Conservation (phyloP, 2,329 filamentous ascomycete species). For the Fusarium mundagurra region DNA sequence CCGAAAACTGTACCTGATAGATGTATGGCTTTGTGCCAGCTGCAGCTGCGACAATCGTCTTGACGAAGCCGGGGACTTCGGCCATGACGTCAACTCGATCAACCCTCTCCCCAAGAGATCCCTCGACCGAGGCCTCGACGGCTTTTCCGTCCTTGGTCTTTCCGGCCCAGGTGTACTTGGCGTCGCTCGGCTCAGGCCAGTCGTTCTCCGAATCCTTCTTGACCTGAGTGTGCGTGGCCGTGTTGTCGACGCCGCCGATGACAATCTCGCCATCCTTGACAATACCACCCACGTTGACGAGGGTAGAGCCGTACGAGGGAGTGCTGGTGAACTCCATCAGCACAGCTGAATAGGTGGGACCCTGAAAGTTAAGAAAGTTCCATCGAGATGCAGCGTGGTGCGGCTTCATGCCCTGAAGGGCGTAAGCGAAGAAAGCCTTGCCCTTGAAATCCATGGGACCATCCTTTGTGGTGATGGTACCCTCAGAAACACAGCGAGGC, state of each 20-base stretch:
- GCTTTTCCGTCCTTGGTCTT: slow-evolving; percentile 79
- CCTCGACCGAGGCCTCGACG: slow-evolving; percentile 75
- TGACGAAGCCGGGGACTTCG: slow-evolving; percentile 94
- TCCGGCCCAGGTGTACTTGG: slow-evolving; percentile 82
- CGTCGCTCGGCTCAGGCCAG: slow-evolving; percentile 86
- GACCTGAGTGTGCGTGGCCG: slow-evolving; percentile 73
- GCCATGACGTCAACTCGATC: slow-evolving; percentile 94
- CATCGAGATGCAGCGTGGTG: slow-evolving; percentile 92
- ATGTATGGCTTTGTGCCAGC: slow-evolving; percentile 97
- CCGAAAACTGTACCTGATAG: slow-evolving; percentile 76
- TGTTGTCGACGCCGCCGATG: slow-evolving; percentile 72
- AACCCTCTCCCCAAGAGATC: slow-evolving; percentile 71
- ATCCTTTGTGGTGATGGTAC: slow-evolving; percentile 83
- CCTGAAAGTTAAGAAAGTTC: slow-evolving; percentile 95
- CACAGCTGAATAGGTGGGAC: slow-evolving; percentile 84
- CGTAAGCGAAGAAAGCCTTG: slow-evolving; percentile 81
- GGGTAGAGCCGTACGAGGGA: slow-evolving; percentile 86
- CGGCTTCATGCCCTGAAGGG: slow-evolving; percentile 98
- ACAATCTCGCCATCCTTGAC: slow-evolving; percentile 84
- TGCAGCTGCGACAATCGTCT: slow-evolving; percentile 88
- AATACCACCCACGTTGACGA: slow-evolving; percentile 84
- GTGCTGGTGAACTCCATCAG: slow-evolving; percentile 98
- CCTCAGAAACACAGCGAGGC: slow-evolving; percentile 85
- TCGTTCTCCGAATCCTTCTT: slow-evolving; percentile 80
- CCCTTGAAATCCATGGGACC: slow-evolving; percentile 86